Base-by-base conservation (phyloP, 2,329 filamentous ascomycete genomes). In the Talaromyces sp. region DNA sequence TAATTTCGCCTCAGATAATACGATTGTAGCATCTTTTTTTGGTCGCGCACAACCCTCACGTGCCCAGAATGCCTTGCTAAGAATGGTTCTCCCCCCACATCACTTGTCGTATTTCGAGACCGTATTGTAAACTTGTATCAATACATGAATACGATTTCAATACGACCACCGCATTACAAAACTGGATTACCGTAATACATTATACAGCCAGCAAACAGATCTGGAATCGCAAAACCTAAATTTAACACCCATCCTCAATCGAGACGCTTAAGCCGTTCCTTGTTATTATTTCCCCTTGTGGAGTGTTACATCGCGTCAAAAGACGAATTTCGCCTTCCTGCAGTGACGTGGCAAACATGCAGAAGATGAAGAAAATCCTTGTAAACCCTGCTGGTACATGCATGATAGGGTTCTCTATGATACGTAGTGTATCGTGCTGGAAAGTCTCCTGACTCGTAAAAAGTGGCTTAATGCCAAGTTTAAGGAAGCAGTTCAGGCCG, bases 231-330 rank as follows among this genome's bases (percentile, higher is more conserved):
- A 33, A 41, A 62, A 56, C 60, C 39, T 33, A 62, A 62, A 45
- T 56, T 62, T 56, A 62, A 56, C 59, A 31, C 37, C 43, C 31
- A 37, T 35, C 43, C 33, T 60, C 27, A 35, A 31, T 35, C 2
- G 19, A 60, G 58, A 24, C 10, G 19, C 27, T 11, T 33, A 49
- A 24, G n/a, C 27, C n/a, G 27, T 33, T 31, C 39, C 27, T 9
- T 10, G 16, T 11, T 43, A 43, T 31, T 33, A 19, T 59, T 58
- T 13, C 37, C 39, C 14, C 57, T 45, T 60, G 39, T 45, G 57
- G 57, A 61, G 45, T 24, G 59, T 61, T 61, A 61, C 59, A 61
- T 61, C 59, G 43, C 43, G 59, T n/a, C 10, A 14, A 37, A 47
- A 16, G n/a, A 22, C 13, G n/a, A 22, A 22, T 22, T 27, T 37